These are phyloP conservation scores for Dendrobium officinale DNA, from an alignment of 106 monocot genomes.

Conservation along the genomic window DNA sequence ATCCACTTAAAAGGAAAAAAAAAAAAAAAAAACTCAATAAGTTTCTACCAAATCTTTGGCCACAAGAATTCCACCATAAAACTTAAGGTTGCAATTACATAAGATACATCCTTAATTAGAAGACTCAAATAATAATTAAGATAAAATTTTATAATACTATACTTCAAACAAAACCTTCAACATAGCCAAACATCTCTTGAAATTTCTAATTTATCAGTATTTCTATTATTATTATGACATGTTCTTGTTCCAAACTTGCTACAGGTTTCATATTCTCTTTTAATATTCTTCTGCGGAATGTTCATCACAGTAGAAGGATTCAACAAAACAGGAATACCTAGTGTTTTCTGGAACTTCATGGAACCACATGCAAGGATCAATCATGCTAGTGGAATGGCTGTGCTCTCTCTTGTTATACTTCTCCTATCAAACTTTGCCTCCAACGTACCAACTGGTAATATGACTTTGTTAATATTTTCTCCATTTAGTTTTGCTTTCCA, in stretches of 20 bases:
- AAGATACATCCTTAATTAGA: no score
- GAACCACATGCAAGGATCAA: slow-evolving; percentile 63
- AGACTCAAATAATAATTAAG: no score
- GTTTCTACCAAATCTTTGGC: no score
- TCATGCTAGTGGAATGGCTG: slow-evolving; percentile 28
- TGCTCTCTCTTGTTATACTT: slow-evolving; percentile 67
- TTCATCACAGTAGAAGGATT: slow-evolving; percentile 84
- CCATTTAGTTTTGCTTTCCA: background rate
- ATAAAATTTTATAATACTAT: no score
- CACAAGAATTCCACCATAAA: no score
- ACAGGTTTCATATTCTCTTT: slow-evolving; percentile 21
- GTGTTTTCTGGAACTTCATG: slow-evolving; percentile 70
- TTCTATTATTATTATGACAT: background rate
- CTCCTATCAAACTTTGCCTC: slow-evolving; percentile 85
- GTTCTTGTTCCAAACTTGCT: slow-evolving; percentile 13
- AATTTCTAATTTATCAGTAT: no score
- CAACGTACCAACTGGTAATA: slow-evolving; percentile 79
- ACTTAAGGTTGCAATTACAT: no score
- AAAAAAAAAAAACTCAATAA: no score
- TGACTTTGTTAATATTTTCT: background rate
- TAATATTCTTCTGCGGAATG: slow-evolving; percentile 26
- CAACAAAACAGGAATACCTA: slow-evolving; percentile 76
- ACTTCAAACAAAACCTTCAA: no score
- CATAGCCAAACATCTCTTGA: no score
- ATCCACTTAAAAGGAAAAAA: no score